Conservation (phyloP, 2,329 filamentous ascomycete species). For the Colletotrichum eremochloae region DNA sequence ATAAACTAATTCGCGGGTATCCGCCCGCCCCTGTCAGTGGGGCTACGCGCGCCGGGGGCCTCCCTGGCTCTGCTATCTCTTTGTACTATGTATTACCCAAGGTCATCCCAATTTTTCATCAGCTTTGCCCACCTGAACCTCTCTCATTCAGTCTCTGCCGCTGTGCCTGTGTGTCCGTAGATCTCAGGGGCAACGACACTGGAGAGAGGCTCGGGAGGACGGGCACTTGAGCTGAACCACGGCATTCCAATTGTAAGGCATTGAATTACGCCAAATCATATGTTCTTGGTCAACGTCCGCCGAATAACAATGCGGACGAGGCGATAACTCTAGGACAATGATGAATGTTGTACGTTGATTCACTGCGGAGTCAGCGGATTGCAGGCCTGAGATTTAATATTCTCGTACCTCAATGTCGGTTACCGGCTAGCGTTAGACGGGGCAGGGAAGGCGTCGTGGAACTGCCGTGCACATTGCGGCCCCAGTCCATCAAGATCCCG, state of each 20-base stretch:
- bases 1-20: slow-evolving; percentile 11
- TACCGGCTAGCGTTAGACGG: not conserved
- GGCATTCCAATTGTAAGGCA: slow-evolving; percentile 20
- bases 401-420: slow-evolving; percentile 11
- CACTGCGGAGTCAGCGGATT: slow-evolving; percentile 1
- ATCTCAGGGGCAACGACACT: slow-evolving; percentile 4
- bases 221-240: not conserved
- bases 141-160: not conserved
- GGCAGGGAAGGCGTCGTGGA: slow-evolving; percentile 11
- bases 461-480: slow-evolving; percentile 24
- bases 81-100: not conserved
- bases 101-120: slow-evolving; percentile 36
- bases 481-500: slow-evolving; percentile 14
- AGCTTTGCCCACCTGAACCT: not conserved
- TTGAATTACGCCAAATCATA: slow-evolving; percentile 8
- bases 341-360: slow-evolving; percentile 13
- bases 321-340: slow-evolving; percentile 16
- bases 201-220: not conserved
- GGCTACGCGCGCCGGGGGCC: slow-evolving; percentile 9
- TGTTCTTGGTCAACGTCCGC: slow-evolving; percentile 2
- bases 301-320: slow-evolving; percentile 4
- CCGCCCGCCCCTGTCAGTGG: not conserved
- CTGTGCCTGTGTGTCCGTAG: not conserved
- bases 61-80: slow-evolving; percentile 37
- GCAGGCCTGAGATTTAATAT: not conserved